Percentiles rank a stretch among this genome's conserved stretches.
Evolutionary conservation across 139 green algal genomes (phyloP).

Genomic region (Protoeuglena noctilucae): DNA sequence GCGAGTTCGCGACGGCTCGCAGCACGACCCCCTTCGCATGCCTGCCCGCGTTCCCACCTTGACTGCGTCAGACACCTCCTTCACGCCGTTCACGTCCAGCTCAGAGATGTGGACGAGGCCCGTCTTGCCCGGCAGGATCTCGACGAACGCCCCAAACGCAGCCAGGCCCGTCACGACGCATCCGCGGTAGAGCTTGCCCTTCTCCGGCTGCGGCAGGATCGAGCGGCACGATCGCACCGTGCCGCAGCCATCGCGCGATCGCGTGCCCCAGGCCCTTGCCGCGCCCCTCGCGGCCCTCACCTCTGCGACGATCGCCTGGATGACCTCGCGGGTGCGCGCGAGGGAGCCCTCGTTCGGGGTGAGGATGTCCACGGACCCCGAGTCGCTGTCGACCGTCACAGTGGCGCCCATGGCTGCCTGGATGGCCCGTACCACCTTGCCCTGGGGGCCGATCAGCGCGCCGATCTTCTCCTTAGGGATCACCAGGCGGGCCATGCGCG

Average conservation of each 20-base stretch:
- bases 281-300: no score
- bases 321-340: not conserved
- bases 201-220: constrained; percentile 5
- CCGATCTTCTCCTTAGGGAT: constrained; percentile 35
- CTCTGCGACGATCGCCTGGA: not conserved
- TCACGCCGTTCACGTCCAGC: constrained; percentile 20
- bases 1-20: constrained; percentile 41
- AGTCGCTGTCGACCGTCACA: not conserved
- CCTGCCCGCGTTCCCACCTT: not conserved
- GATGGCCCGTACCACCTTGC: constrained; percentile 55
- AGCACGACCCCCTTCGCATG: constrained; percentile 29
- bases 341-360: not conserved
- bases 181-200: constrained; percentile 16
- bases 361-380: not conserved
- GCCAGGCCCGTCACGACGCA: constrained; percentile 19
- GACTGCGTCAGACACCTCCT: no score
- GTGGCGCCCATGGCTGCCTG: not conserved
- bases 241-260: not conserved
- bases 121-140: constrained; percentile 32
- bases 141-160: constrained; percentile 32
- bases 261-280: not conserved
- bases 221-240: not conserved
- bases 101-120: constrained; percentile 59
- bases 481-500: constrained; percentile 30
- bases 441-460: constrained; percentile 59